Base-by-base conservation (phyloP, 1,284 basidiomycete genomes). In the Somion occarium region DNA sequence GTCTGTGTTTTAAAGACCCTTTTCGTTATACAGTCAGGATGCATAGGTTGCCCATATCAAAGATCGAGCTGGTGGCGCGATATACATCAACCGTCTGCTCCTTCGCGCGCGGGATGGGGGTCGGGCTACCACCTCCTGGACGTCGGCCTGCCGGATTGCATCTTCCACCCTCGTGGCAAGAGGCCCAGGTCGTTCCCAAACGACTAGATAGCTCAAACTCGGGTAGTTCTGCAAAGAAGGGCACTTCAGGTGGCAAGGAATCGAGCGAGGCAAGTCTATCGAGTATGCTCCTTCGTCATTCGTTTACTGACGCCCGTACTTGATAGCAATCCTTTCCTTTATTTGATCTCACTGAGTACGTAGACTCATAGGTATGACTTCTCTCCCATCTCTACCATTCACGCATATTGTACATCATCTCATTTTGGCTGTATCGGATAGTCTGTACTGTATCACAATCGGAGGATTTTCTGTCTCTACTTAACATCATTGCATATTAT, bases 31-130 rank as follows among this genome's bases (percentile, higher is more conserved):
- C 49, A 89, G 86, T 79, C 62, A 71, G 75, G 43, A 70, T 68
- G 1, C 74, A 74, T 4, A 67, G 71, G 46, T 75, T 79, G 2
- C 65, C 79, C 0, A 69, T 83, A 26, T 85, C 87, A 1, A 72
- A 74, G 38, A 59, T 88, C 18, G 87, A 90, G 60, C 67, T 86
- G 4, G 69, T 73, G 13, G 71, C 79, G 5, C 77, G 88, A 42
- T 77, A 88, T 57, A 85, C 80, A 1, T 69, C 77, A 11, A 72
- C 71, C 7, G 54, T 85, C 15, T 86, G 82, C 83, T 69, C 70
- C 4, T 67, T 70, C 47, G 69, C 84, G 46, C 72, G 82, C 54
- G 78, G 80, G 34, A 53, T 72, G 44, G 71, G 69, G 9, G 65
- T 76, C 25, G 77, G 74, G 54, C 61, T 76, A 1, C 74, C 76